Conservation (phyloP, 257 asterid species). For the Solanum paucissectum region DNA sequence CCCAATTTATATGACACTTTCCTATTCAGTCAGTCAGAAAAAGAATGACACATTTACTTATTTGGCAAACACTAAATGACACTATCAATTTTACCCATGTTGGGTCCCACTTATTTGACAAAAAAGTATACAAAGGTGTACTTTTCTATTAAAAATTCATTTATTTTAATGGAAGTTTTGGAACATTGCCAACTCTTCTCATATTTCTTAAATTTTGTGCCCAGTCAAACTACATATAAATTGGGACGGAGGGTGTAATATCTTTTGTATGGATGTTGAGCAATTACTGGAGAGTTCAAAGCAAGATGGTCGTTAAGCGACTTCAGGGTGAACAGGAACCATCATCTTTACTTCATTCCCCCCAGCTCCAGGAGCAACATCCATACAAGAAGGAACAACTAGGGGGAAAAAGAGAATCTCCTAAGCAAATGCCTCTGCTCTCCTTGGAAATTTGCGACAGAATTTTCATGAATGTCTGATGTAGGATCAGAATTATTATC, state of each 20-base stretch:
- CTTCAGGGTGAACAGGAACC: not conserved
- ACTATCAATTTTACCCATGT: not conserved
- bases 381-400: not conserved
- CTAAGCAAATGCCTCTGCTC: not conserved
- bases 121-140: not conserved
- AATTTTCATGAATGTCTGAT: not conserved
- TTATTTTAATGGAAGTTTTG: not conserved
- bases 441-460: not conserved
- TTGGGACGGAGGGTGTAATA: not conserved
- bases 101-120: not conserved
- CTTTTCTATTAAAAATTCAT: not conserved
- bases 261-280: not conserved
- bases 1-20: not conserved
- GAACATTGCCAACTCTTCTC: not conserved
- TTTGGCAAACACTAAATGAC: not conserved
- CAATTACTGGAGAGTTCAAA: not conserved
- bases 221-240: not conserved
- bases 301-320: not conserved
- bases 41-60: not conserved
- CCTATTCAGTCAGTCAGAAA: not conserved
- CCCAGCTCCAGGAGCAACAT: too few species aligned
- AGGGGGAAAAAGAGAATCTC: not conserved
- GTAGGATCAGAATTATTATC: not conserved
- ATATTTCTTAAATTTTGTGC: too few species aligned
- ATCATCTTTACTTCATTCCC: too few species aligned